Conservation (phyloP, 73 alveolate species). For the Blepharisma japonicum region DNA sequence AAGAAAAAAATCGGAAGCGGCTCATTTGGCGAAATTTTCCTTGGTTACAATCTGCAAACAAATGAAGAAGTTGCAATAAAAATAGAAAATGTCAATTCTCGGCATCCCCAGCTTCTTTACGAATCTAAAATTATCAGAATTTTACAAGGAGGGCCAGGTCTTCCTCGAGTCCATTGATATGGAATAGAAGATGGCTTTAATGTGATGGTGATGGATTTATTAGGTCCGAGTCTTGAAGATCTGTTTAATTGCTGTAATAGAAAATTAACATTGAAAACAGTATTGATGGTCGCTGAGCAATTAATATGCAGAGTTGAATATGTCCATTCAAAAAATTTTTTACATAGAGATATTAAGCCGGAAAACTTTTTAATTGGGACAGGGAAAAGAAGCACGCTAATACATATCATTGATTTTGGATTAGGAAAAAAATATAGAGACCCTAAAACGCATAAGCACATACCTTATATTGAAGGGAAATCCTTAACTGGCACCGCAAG, state of each 20-base stretch:
- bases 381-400: conserved; percentile 61
- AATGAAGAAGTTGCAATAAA: conserved; percentile 71
- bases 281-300: conserved; percentile 83
- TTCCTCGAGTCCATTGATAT: conserved; percentile 74
- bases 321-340: conserved; percentile 82
- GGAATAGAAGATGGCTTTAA: conserved; percentile 72
- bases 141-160: conserved; percentile 71
- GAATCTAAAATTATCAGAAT: conserved; percentile 64
- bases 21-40: conserved; percentile 51
- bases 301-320: conserved; percentile 80
- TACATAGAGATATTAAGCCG: conserved; percentile 95
- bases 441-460: conserved; percentile 53
- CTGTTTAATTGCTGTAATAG: conserved; percentile 69
- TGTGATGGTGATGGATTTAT: conserved; percentile 76
- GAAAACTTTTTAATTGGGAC: conserved; percentile 73
- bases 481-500: conserved; percentile 65
- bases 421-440: conserved; percentile 78
- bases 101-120: conserved; percentile 65
- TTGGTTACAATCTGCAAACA: conserved; percentile 57
- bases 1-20: conserved; percentile 56
- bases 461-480: conserved; percentile 46
- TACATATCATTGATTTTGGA: conserved; percentile 92
- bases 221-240: conserved; percentile 90
- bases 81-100: conserved; percentile 56
- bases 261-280: conserved; percentile 78